Evolutionary conservation across 805 yeast species (phyloP), one percentile per base, ranked within the genome.

Genomic region (Yamadazyma olivae): DNA sequence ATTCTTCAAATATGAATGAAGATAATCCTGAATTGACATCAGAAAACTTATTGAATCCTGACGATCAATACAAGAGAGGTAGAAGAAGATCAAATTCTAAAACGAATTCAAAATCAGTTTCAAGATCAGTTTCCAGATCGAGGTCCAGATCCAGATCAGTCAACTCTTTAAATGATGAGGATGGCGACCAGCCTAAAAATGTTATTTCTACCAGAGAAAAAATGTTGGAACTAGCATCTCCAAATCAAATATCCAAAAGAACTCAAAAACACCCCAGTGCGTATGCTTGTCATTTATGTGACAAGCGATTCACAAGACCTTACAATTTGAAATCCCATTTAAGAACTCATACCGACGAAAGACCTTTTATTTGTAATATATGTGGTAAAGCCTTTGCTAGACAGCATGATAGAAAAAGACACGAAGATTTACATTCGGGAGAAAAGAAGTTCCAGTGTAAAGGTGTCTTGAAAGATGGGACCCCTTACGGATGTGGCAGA

Each of bases 271-370:
- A 81, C 51, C 91, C 91, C 0, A 75, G 85, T 17, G 71, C 78
- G 6, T 85, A 76, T 58, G 83, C 83, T 2, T 91, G 98, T 57
- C 79, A 81, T 40, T 61, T 85, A 28, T 91, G 99, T 60, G 89
- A 80, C 27, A 89, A 88, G 59, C 67, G 81, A 32, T 91, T 91
- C 56, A 91, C 98, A 2, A 66, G 98, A 37, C 96, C 96, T 0
- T 93, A 93, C 58, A 93, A 93, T 54, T 67, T 91, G 46, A 87
- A 91, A 48, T 86, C 96, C 0, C 99, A 91, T 61, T 65, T 85
- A 53, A 69, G 96, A 40, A 91, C 98, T 0, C 99, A 86, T 56
- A 84, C 95, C 0, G 83, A 83, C 53, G 95, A 85, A 51, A 63
- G 89, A 35, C 95, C 93, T 5, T 85, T 77, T 51, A 68, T 77